A percentile compares a stretch with the other conserved stretches of the same genome.
Conservation (phyloP, 1,284 basidiomycete species). For the Cryptococcus deneoformans region DNA sequence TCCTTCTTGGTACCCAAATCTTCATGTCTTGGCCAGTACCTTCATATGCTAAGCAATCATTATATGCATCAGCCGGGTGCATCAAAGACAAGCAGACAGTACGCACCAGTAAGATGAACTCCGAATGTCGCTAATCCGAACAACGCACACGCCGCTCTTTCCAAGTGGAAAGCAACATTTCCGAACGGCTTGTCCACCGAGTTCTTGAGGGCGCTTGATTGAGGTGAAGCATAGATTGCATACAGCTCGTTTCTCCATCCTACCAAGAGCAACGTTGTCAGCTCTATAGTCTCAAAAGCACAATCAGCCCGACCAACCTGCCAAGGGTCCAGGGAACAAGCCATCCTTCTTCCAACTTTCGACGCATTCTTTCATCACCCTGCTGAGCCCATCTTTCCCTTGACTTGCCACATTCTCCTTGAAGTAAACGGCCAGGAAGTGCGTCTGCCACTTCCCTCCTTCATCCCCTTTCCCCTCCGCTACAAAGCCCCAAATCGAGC, state of each 20-base stretch:
- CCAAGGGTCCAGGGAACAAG: conserved; percentile 45
- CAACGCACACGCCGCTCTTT: conserved; percentile 72
- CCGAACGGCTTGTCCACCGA: conserved; percentile 14
- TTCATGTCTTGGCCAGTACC: conserved; percentile 50
- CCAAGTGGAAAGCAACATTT: conserved; percentile 82
- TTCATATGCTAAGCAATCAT: conserved; percentile 20
- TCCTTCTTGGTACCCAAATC: conserved; percentile 86
- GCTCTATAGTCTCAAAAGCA: neutral
- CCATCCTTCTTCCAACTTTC: conserved; percentile 45
- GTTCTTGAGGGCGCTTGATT: conserved; percentile 49
- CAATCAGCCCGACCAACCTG: conserved; percentile 53
- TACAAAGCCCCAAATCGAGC: conserved; percentile 7
- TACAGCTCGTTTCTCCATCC: conserved; percentile 85
- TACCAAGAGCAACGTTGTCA: conserved; percentile 32
- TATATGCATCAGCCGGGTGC: neutral
- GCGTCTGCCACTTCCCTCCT: conserved; percentile 2
- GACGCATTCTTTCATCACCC: conserved; percentile 42
- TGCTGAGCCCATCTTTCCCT: conserved; percentile 30
- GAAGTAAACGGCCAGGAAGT: conserved; percentile 26
- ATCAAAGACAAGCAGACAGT: neutral
- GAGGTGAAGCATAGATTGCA: conserved; percentile 69
- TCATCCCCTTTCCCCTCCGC: conserved; percentile 11
- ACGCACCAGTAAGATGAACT: conserved; percentile 46
- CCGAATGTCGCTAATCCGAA: conserved; percentile 86
- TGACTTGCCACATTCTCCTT: conserved; percentile 18